A percentile compares a stretch with the other conserved stretches of the same genome.
These are phyloP conservation scores for Leucosporidium scottii DNA, from an alignment of 768 basidiomycete species.

Conservation along the genomic window DNA sequence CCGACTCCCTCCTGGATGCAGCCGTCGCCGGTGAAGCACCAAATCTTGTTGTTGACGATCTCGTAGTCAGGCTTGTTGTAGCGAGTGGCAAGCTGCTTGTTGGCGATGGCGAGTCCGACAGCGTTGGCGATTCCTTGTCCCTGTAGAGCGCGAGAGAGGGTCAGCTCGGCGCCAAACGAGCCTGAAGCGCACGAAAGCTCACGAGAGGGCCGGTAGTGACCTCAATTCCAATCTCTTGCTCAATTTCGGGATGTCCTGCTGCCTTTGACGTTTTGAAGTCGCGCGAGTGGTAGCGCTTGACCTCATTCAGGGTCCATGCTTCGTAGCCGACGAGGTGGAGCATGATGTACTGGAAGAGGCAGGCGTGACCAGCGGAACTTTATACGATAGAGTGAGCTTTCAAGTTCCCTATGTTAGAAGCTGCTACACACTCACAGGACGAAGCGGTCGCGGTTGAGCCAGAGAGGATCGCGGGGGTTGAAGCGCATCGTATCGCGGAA, in stretches of 20 bases:
- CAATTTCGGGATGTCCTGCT: slow-evolving; percentile 43
- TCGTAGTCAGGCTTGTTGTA: slow-evolving; percentile 80
- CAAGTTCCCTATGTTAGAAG: background rate
- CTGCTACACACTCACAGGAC: background rate
- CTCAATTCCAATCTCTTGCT: slow-evolving; percentile 37
- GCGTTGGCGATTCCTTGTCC: slow-evolving; percentile 70
- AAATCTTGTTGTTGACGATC: slow-evolving; percentile 41
- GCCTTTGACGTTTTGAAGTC: slow-evolving; percentile 38
- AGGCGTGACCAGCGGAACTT: slow-evolving; percentile 42
- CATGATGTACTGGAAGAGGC: slow-evolving; percentile 42
- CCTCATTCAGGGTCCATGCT: slow-evolving; percentile 41
- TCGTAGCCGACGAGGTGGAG: slow-evolving; percentile 41
- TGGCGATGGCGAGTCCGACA: slow-evolving; percentile 84
- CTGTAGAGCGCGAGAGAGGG: background rate
- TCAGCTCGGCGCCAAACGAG: background rate
- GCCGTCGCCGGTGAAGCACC: slow-evolving; percentile 86
- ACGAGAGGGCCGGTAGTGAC: slow-evolving; percentile 42
- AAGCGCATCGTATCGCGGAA: slow-evolving; percentile 41
- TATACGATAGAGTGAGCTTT: background rate
- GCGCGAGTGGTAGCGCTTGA: slow-evolving; percentile 41
- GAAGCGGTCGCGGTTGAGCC: slow-evolving; percentile 42
- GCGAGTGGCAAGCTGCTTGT: slow-evolving; percentile 74
- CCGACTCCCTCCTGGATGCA: slow-evolving; percentile 95
- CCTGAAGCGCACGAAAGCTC: background rate
- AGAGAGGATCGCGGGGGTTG: slow-evolving; percentile 42